Conservation (phyloP, 768 basidiomycete genomes). For the Hortiboletus campestris region DNA sequence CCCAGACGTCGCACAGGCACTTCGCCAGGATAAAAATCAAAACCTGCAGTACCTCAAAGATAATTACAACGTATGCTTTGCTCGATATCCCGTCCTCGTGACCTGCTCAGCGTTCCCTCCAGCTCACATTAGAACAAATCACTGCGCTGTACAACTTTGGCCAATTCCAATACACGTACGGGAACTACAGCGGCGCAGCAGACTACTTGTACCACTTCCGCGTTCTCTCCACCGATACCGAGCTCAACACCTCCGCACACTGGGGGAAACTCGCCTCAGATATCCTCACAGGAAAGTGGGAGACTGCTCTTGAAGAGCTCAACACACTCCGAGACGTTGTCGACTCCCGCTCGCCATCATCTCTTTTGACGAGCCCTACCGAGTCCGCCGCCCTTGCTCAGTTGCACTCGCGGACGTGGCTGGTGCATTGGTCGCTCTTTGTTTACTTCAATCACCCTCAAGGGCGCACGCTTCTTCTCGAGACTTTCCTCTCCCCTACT, state of each 20-base stretch:
- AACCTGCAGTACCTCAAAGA: slow-evolving; percentile 93
- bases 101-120: slow-evolving; percentile 8
- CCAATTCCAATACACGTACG: slow-evolving; percentile 98
- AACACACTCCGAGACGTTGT: slow-evolving; percentile 92
- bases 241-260: slow-evolving; percentile 93
- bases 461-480: slow-evolving; percentile 87
- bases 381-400: slow-evolving; percentile 78
- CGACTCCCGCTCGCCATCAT: slow-evolving; percentile 68
- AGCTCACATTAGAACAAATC: slow-evolving; percentile 96
- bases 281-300: slow-evolving; percentile 94
- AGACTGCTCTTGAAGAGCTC: slow-evolving; percentile 91
- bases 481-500: slow-evolving; percentile 93
- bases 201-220: slow-evolving; percentile 99
- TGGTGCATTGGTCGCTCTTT: slow-evolving; percentile 97
- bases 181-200: slow-evolving; percentile 93
- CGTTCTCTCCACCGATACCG: slow-evolving; percentile 89
- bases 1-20: slow-evolving; percentile 90
- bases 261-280: slow-evolving; percentile 99
- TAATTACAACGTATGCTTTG: slow-evolving; percentile 71
- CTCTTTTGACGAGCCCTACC: slow-evolving; percentile 42
- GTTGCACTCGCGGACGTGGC: slow-evolving; percentile 93
- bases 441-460: slow-evolving; percentile 97
- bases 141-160: slow-evolving; percentile 96
- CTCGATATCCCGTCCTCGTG: neutral
- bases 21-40: slow-evolving; percentile 96